phyloP scores from a whole-genome alignment of 352 stramenopile species.

The Phytophthora foliorum region DNA sequence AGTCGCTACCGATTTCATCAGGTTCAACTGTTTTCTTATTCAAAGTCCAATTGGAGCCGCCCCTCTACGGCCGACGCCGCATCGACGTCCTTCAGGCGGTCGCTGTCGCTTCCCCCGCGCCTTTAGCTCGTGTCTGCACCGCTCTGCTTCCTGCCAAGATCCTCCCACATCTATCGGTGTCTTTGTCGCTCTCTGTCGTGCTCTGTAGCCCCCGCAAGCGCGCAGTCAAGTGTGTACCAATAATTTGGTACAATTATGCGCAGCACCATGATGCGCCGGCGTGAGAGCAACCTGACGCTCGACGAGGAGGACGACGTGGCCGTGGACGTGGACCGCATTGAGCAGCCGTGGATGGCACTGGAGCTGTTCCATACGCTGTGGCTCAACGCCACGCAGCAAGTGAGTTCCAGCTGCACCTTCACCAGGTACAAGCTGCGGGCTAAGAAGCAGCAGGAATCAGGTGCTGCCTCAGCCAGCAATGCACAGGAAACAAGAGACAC shows the following conservation, averaged over 20 bases:
- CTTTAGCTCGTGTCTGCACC: neutral
- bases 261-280: conserved; percentile 51
- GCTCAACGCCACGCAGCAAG: conserved; percentile 58
- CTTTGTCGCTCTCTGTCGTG: neutral
- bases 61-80: neutral
- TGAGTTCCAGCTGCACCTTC: conserved; percentile 72
- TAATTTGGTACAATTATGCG: conserved; percentile 33
- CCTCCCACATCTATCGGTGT: conserved; percentile 1
- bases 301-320: conserved; percentile 57
- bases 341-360: conserved; percentile 70
- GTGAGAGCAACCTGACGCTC: conserved; percentile 78
- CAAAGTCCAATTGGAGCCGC: neutral
- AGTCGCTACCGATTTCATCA: neutral
- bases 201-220: neutral
- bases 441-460: neutral
- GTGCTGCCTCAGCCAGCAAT: conserved; percentile 1
- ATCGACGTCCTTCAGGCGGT: neutral
- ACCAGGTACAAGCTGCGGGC: conserved; percentile 31
- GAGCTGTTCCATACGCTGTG: conserved; percentile 79
- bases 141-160: conserved; percentile 5
- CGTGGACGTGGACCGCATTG: conserved; percentile 45
- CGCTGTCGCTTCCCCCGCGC: too few relatives aligned
- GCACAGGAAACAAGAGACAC: neutral
- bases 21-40: conserved; percentile 5
- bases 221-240: conserved; percentile 14